Evolutionary conservation across 2,329 filamentous ascomycete species (phyloP), one percentile per base, ranked within the genome.

Genomic region (Xylariales sp.): DNA sequence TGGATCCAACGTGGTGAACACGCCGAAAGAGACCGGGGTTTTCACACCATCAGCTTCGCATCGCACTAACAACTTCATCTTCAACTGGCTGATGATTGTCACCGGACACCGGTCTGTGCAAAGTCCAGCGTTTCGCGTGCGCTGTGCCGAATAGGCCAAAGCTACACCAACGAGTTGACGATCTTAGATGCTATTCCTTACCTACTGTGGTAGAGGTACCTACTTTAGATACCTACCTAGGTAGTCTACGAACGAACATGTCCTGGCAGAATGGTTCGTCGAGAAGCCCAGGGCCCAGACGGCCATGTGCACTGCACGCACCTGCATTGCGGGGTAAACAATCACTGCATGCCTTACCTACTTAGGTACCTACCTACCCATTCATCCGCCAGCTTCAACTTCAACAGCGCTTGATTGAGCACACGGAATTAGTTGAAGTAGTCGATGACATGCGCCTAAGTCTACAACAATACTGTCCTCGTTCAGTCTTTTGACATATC

Each of bases 261-360:
- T 18, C 11, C 7, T 15, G 19, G 14, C n/a, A 12, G 22, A 40
- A 33, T 19, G 38, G 38, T 40, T 40, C 38, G 28, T 19, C 21
- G 5, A 16, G 29, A 9, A 12, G 29, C 38, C 29, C 28, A 22
- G 27, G 18, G 10, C 20, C 19, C 14, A 25, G 37, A 40, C 29
- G 18, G 21, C 8, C 14, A 8, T 27, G 24, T n/a, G 9, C 29
- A 32, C 21, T 19, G 28, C 28, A 21, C 33, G 29, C 38, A 40
- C 10, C 38, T 16, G 29, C 20, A 32, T 40, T 40, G 38, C 38
- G 38, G 38, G 38, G 38, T 40, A 40, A 14, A 27, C 7, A 16
- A 20, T 39, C 20, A 29, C 29, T 40, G 38, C 38, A 40, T 32
- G 20, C 18, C 22, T 31, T 14, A 10, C 21, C 24, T 27, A n/a